Conservation (phyloP, 345 rosid genomes). For the Eucalyptus cloeziana region DNA sequence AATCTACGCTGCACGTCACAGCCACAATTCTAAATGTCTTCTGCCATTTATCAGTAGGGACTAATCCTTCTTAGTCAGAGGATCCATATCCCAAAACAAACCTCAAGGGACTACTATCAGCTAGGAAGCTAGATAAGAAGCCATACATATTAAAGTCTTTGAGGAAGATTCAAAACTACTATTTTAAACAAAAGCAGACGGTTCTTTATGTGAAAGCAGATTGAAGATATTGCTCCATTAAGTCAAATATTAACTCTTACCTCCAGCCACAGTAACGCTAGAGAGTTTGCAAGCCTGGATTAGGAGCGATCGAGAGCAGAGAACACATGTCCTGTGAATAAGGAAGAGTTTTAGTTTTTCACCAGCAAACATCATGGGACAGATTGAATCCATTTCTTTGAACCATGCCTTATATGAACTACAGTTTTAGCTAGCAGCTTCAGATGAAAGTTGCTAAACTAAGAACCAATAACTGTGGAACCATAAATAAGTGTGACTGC, state of each 20-base stretch:
- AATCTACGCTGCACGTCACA: background rate
- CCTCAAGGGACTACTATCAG: background rate
- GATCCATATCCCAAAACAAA: background rate
- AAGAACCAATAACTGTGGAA: too few species aligned
- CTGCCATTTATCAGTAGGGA: background rate
- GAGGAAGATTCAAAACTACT: background rate
- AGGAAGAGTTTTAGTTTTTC: constrained; percentile 29
- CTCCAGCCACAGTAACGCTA: background rate
- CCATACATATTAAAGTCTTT: background rate
- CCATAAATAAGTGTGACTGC: rapidly evolving
- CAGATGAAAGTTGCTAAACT: too few species aligned
- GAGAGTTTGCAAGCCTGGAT: background rate
- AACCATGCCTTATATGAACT: too few species aligned
- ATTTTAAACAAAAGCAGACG: background rate
- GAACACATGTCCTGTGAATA: constrained; percentile 65
- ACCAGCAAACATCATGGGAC: too few species aligned
- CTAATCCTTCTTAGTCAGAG: background rate
- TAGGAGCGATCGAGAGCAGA: constrained; percentile 49
- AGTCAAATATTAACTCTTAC: background rate
- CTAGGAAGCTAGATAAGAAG: background rate
- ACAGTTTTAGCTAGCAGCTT: too few species aligned
- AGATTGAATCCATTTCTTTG: too few species aligned
- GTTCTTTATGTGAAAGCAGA: background rate
- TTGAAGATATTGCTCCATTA: background rate
- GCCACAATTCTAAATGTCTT: background rate